A percentile compares a stretch with the other conserved stretches of the same genome.
Conservation (phyloP, 148 eudicot genomes). For the Fagopyrum esculentum region DNA sequence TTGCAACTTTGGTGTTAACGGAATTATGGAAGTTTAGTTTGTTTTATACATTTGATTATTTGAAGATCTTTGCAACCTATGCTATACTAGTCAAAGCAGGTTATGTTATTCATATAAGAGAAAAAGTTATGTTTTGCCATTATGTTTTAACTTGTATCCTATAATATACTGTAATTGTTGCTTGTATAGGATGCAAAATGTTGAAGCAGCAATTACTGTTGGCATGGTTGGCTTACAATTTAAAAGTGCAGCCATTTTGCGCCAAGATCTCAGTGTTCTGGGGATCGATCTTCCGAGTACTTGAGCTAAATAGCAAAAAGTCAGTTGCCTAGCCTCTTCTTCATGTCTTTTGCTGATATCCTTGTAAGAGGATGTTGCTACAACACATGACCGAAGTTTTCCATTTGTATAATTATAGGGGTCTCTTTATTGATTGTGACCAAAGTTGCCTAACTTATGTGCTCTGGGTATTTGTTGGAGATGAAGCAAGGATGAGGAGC, state of each 20-base stretch:
- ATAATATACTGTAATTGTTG: not conserved
- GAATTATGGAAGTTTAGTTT: not conserved
- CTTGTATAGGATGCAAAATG: conserved; percentile 63
- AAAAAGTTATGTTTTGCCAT: not conserved
- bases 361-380: not conserved
- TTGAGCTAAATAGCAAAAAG: conserved; percentile 4
- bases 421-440: conserved; percentile 4
- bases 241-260: conserved; percentile 48
- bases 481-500: too few relatives aligned
- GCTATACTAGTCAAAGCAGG: not conserved
- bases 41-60: not conserved
- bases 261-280: conserved; percentile 41
- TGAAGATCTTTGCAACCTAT: not conserved
- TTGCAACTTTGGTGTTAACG: not conserved
- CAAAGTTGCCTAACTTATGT: not conserved
- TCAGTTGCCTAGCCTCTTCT: conserved; percentile 1
- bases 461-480: too few relatives aligned
- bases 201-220: conserved; percentile 65
- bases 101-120: not conserved
- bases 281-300: conserved; percentile 36
- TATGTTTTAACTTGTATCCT: not conserved
- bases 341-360: not conserved
- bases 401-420: not conserved
- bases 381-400: not conserved
- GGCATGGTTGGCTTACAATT: conserved; percentile 74